A percentile compares a stretch with the other conserved stretches of the same genome.
phyloP scores from a whole-genome alignment of 352 stramenopile species.

The Saprolegnia parasitica region DNA sequence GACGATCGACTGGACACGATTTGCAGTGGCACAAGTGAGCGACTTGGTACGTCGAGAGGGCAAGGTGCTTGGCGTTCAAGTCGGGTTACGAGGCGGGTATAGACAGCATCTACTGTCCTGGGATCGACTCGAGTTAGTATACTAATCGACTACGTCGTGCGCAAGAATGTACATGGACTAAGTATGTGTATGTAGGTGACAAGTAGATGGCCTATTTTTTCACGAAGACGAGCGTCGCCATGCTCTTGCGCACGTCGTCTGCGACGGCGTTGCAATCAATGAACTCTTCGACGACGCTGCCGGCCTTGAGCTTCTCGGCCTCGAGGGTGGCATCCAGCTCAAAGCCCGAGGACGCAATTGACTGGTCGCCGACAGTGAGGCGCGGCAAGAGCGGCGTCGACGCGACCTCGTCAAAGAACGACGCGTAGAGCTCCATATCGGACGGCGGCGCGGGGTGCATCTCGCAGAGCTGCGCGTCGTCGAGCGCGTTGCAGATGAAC shows the following conservation, averaged over 20 bases:
- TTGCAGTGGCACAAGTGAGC: too few relatives aligned
- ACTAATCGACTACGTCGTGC: too few relatives aligned
- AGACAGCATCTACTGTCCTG: too few relatives aligned
- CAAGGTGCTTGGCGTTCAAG: too few relatives aligned
- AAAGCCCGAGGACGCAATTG: background rate
- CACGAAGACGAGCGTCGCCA: background rate
- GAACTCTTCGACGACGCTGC: conserved; percentile 1
- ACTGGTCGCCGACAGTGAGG: background rate
- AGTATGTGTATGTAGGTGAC: too few relatives aligned
- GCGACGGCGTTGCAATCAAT: background rate
- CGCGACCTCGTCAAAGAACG: conserved; percentile 21
- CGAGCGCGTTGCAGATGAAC: background rate
- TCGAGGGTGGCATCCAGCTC: background rate
- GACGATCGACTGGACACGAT: too few relatives aligned
- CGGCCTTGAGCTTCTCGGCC: background rate
- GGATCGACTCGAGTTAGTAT: too few relatives aligned
- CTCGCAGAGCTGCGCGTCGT: conserved; percentile 8
- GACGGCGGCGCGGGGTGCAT: background rate
- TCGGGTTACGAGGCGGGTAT: too few relatives aligned
- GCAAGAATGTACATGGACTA: too few relatives aligned
- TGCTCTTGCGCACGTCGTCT: background rate
- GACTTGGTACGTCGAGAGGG: too few relatives aligned
- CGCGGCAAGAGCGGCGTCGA: background rate
- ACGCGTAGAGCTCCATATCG: conserved; percentile 18
- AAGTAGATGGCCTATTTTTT: background rate